Conservation (phyloP, 805 yeast genomes). For the Zygosaccharomyces bailii region DNA sequence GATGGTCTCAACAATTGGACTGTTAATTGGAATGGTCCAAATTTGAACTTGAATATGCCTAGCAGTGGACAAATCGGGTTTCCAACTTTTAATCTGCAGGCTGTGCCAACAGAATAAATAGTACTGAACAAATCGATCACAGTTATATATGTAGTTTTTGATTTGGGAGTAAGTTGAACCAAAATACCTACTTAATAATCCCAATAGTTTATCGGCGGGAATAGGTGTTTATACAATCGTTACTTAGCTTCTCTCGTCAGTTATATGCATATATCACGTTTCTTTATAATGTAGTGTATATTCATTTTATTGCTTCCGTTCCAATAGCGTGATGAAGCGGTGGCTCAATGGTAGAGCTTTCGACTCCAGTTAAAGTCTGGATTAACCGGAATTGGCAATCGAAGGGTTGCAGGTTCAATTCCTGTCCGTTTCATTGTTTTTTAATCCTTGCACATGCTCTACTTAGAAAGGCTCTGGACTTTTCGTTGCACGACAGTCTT, state of each 20-base stretch:
- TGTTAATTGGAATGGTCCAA: slow-evolving; percentile 10
- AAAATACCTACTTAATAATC: no score
- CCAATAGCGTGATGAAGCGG: slow-evolving; percentile 40
- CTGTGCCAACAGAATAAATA: neutral
- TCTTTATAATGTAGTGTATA: no score
- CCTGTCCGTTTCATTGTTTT: slow-evolving; percentile 58
- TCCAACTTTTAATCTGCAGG: slow-evolving; percentile 2
- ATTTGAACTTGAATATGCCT: slow-evolving; percentile 6
- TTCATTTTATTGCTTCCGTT: slow-evolving; percentile 2
- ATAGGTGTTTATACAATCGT: no score
- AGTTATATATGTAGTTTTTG: no score
- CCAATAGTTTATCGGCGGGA: no score
- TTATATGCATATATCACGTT: no score
- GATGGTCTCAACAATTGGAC: slow-evolving; percentile 6
- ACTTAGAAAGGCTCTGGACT: no score
- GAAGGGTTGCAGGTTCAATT: slow-evolving; percentile 74
- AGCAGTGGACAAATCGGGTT: slow-evolving; percentile 2
- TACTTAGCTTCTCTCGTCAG: no score
- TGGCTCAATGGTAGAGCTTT: slow-evolving; percentile 66
- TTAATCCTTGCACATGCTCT: no score
- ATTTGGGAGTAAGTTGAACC: no score
- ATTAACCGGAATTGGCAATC: slow-evolving; percentile 40
- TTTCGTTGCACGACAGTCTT: no score
- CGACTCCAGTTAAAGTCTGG: slow-evolving; percentile 48
- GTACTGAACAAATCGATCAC: no score